These are phyloP conservation scores for Rehmannia glutinosa DNA, from an alignment of 257 asterid genomes.

Conservation along the genomic window DNA sequence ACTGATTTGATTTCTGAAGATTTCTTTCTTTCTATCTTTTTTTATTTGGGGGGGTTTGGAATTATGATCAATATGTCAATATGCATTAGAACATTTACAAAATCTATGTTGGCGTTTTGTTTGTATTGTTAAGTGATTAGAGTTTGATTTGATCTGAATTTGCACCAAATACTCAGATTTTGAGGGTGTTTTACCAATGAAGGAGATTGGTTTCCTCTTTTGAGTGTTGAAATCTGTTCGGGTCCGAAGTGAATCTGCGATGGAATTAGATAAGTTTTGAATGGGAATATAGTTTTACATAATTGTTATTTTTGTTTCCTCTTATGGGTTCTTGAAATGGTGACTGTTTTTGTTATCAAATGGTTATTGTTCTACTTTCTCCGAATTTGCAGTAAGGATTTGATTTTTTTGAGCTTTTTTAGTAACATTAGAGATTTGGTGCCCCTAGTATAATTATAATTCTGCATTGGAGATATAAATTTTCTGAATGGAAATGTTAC, in stretches of 20 bases:
- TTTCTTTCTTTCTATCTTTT: neutral
- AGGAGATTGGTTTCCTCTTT: neutral
- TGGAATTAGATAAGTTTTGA: neutral
- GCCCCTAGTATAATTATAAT: neutral
- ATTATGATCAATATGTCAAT: neutral
- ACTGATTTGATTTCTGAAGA: slow-evolving; percentile 6
- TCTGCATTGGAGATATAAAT: neutral
- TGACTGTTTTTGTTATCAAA: neutral
- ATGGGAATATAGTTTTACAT: neutral
- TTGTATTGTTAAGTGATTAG: slow-evolving; percentile 1
- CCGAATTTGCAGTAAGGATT: neutral
- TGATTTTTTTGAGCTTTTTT: neutral
- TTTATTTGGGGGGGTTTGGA: neutral
- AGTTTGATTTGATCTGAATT: neutral
- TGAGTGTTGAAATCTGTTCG: slow-evolving; percentile 15
- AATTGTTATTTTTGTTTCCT: neutral
- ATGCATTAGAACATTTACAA: neutral
- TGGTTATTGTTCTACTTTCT: neutral
- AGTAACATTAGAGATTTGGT: slow-evolving; percentile 1
- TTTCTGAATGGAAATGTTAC: neutral
- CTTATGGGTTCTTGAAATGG: neutral
- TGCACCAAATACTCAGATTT: neutral
- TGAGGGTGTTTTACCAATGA: neutral
- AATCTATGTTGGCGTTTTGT: neutral
- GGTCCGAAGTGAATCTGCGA: slow-evolving; percentile 19